Evolutionary conservation across 345 rosid species (phyloP), one percentile per base, ranked within the genome.

Genomic region (Pistacia vera): DNA sequence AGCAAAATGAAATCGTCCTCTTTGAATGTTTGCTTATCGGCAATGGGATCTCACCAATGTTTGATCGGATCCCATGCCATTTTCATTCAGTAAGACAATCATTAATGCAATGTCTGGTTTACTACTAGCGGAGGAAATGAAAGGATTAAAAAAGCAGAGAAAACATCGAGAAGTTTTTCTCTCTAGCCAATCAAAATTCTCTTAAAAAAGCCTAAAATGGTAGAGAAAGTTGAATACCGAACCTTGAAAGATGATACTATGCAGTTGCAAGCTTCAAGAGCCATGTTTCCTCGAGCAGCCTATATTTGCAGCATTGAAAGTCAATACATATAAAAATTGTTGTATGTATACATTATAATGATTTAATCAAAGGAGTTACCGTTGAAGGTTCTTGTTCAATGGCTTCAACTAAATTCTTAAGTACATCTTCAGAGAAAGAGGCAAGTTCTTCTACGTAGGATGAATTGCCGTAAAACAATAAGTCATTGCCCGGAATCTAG

Each of bases 201-300:
- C 54, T 49, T 49, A 49, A 18, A 2, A 54, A 54, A 54, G 57
- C n/a, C 4, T n/a, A 54, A 13, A 54, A 22, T 2, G 49, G 5
- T 9, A 51, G 4, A 68, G 5, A 20, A 22, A 7, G 57, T 25
- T 68, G 1, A 18, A 54, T 25, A 68, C 5, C 59, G 88, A 46
- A 95, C 98, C 72, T 75, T 76, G 81, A 91, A 82, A 60, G 95
- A 86, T 16, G 87, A 83, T 74, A 88, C 90, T 72, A 95, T 85
- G 81, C 89, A 91, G 82, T 93, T 91, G 87, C 97, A 93, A 81
- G 98, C 92, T 85, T 93, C 98, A 11, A 95, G 97, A 1, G 98
- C 97, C 89, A 93, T 80, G 78, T 74, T 82, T 80, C 98, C 98
- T 25, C 91, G 89, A 68, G 81, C 77, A 73, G 82, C 86, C 98